Evolutionary conservation across 2,329 filamentous ascomycete species (phyloP), one percentile per base, ranked within the genome.

Genomic region (Pleurostoma richardsiae): DNA sequence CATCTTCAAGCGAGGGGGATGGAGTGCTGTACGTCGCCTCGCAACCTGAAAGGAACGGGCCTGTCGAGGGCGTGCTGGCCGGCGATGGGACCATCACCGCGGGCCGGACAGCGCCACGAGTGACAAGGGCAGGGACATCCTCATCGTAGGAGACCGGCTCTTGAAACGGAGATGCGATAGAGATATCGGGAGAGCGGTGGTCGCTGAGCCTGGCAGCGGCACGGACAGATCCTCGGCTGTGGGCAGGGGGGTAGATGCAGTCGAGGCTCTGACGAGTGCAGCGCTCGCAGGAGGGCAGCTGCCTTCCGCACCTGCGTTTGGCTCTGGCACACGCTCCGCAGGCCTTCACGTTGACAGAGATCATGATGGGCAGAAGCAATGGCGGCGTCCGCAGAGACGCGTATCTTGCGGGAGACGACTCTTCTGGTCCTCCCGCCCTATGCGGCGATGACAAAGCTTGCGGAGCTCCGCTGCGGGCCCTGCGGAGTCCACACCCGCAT

Each of bases 251-350:
- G 38, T 53, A 53, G 28, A 19, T 19, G 46, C 48, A 54, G 28
- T 43, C 10, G 31, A 49, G 38, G 29, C 40, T 33, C 10, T 41
- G 39, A 2, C 43, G 40, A 4, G 41, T 28, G 41, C 60, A 61
- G 10, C 61, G 49, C 30, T 45, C 41, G 47, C 61, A 62, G 4
- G 49, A 41, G 3, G 56, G 57, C 27, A 44, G 46, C 39, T 55
- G 48, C 36, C 44, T 54, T 5, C 47, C 52, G 45, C 56, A 60
- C 42, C 41, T 53, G 6, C 56, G 52, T 47, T 60, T 60, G 3
- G 57, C 49, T 26, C 41, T 52, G 7, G 54, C 52, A 33, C 56
- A 60, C 1, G 50, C 47, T 4, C 10, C 10, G 31, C 57, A 60
- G 3, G 56, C 55, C n/a, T 54, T 57, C 4, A 38, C 30, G 8